Evolutionary conservation across 2,329 filamentous ascomycete species (phyloP).

Genomic region (Aspergillus novofumigatus): DNA sequence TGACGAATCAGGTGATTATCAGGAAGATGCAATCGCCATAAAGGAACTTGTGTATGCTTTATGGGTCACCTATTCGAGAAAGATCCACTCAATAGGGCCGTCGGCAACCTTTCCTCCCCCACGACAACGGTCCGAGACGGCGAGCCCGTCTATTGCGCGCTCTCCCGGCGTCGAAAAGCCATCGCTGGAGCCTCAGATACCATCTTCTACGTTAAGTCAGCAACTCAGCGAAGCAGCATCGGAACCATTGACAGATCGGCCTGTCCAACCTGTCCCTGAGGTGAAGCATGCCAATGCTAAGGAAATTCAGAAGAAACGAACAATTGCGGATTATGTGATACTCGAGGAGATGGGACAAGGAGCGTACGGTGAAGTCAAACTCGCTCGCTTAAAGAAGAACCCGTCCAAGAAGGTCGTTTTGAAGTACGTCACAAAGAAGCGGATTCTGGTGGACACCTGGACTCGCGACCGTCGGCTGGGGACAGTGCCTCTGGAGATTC

Average conservation of each 20-base stretch:
- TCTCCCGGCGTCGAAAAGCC: constrained; percentile 20
- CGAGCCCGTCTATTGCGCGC: constrained; percentile 65
- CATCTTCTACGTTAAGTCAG: constrained; percentile 47
- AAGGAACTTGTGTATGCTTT: constrained; percentile 87
- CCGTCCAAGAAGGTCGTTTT: constrained; percentile 79
- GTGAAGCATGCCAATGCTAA: constrained; percentile 21
- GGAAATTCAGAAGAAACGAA: constrained; percentile 61
- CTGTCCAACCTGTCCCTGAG: constrained; percentile 34
- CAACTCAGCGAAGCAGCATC: constrained; percentile 50
- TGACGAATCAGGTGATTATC: constrained; percentile 49
- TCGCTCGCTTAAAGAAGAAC: constrained; percentile 78
- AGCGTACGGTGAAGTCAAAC: constrained; percentile 95
- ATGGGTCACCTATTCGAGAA: constrained; percentile 95
- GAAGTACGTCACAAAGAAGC: constrained; percentile 95
- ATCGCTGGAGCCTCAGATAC: constrained; percentile 33
- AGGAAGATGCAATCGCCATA: constrained; percentile 43
- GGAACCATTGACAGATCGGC: constrained; percentile 41
- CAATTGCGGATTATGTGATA: constrained; percentile 84
- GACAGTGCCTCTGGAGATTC: constrained; percentile 93
- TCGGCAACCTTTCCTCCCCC: constrained; percentile 50
- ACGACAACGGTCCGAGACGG: constrained; percentile 60
- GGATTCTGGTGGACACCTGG: constrained; percentile 97
- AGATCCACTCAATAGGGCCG: constrained; percentile 72
- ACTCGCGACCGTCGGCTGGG: constrained; percentile 88
- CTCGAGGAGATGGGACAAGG: constrained; percentile 98